phyloP scores from a whole-genome alignment of 1,284 basidiomycete species.

The Amylostereum chailletii region DNA sequence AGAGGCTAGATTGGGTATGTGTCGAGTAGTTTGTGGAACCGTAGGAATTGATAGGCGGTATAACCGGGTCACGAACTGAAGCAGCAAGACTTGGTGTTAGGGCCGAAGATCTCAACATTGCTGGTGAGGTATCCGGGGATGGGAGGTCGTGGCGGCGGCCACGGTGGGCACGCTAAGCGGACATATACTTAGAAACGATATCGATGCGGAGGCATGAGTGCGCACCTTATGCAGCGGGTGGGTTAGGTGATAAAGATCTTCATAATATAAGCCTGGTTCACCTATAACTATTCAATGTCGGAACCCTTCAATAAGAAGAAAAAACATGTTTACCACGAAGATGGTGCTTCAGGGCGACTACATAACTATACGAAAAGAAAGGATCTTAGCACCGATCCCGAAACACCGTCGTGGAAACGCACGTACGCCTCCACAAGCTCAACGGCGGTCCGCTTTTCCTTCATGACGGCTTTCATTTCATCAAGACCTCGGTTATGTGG shows the following conservation, averaged over 20 bases:
- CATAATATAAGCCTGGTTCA: constrained; percentile 50
- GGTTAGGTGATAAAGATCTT: constrained; percentile 48
- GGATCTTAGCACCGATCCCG: background rate
- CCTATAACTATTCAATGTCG: constrained; percentile 16
- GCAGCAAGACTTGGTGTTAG: too few species aligned
- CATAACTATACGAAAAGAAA: constrained; percentile 28
- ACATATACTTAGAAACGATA: too few species aligned
- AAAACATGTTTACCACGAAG: constrained; percentile 35
- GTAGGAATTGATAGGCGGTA: constrained; percentile 41
- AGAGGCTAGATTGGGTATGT: background rate
- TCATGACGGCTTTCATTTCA: constrained; percentile 43
- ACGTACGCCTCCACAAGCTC: constrained; percentile 49
- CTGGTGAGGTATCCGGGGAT: too few species aligned
- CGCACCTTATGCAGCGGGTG: constrained; percentile 27
- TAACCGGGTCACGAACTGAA: constrained; percentile 18
- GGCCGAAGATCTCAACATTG: too few species aligned
- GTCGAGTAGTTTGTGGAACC: constrained; percentile 30
- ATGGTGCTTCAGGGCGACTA: constrained; percentile 58
- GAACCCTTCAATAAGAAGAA: background rate
- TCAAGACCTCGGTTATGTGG: constrained; percentile 22
- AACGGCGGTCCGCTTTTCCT: constrained; percentile 51
- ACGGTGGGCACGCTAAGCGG: too few species aligned
- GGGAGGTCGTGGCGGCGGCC: too few species aligned
- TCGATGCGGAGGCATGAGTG: background rate
- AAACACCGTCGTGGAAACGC: background rate